Percentiles rank a stretch among this genome's conserved stretches.
Conservation (phyloP, 805 yeast genomes). For the Yarrowia porcina region DNA sequence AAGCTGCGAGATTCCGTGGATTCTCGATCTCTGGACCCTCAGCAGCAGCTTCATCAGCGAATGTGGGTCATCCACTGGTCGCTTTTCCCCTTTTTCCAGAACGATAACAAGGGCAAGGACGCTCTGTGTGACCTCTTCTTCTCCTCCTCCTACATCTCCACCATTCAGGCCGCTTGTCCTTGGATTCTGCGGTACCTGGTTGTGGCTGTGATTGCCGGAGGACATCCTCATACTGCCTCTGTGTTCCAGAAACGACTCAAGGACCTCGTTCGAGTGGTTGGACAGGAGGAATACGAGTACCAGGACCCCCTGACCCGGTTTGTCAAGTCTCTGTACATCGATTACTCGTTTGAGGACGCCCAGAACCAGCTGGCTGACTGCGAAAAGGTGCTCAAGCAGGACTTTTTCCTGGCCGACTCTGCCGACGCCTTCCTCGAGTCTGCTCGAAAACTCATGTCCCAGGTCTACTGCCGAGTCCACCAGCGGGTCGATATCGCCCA, state of each 20-base stretch:
- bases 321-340: constrained; percentile 53
- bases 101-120: constrained; percentile 51
- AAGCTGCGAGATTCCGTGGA: constrained; percentile 59
- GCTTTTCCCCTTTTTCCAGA: constrained; percentile 56
- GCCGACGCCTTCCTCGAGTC: constrained; percentile 45
- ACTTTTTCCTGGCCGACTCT: constrained; percentile 52
- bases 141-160: constrained; percentile 56
- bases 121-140: constrained; percentile 56
- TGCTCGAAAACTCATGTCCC: constrained; percentile 51
- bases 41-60: constrained; percentile 58
- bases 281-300: constrained; percentile 63
- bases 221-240: constrained; percentile 37
- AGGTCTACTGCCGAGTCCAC: constrained; percentile 55
- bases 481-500: constrained; percentile 47
- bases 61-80: constrained; percentile 71
- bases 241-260: constrained; percentile 52
- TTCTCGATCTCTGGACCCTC: constrained; percentile 51
- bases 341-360: constrained; percentile 56
- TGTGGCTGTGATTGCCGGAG: constrained; percentile 49
- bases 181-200: constrained; percentile 66
- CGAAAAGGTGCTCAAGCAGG: constrained; percentile 48
- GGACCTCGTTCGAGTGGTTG: constrained; percentile 56
- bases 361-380: constrained; percentile 49
- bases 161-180: constrained; percentile 69
- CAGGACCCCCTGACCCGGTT: constrained; percentile 61